Evolutionary conservation across 2,329 filamentous ascomycete genomes (phyloP).

Genomic region (Pseudocercospora eumusae): DNA sequence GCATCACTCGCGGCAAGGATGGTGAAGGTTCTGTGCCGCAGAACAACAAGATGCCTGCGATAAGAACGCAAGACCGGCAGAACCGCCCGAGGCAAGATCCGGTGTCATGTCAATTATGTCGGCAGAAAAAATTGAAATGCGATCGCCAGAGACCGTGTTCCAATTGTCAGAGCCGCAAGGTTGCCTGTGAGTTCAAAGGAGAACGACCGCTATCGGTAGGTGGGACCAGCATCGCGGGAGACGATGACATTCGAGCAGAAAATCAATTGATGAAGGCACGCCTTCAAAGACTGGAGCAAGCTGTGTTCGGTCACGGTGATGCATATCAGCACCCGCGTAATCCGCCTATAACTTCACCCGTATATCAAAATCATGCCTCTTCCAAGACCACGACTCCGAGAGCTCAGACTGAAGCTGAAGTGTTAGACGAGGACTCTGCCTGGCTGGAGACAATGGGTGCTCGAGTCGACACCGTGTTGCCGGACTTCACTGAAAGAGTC

Average conservation of each 20-base stretch:
- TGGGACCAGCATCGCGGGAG: not conserved
- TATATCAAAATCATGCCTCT: not conserved
- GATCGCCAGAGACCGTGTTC: conserved; percentile 30
- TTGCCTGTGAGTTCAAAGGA: conserved; percentile 26
- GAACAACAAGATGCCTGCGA: conserved; percentile 12
- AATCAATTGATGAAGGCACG: conserved; percentile 25
- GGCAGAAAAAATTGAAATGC: conserved; percentile 27
- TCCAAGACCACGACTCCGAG: not conserved
- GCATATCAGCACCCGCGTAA: not conserved
- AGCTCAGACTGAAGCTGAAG: conserved; percentile 13
- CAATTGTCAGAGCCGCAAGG: conserved; percentile 30
- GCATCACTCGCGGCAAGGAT: not conserved
- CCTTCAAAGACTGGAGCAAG: conserved; percentile 27
- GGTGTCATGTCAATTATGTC: conserved; percentile 31
- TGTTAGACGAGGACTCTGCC: conserved; percentile 22
- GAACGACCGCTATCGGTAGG: conserved; percentile 4
- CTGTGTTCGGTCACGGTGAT: conserved; percentile 18
- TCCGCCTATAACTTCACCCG: not conserved
- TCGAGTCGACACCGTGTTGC: conserved; percentile 12
- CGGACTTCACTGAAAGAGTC: conserved; percentile 17
- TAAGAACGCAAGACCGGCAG: conserved; percentile 9
- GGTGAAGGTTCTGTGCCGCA: not conserved
- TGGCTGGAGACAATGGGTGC: conserved; percentile 23
- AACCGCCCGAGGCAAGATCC: conserved; percentile 31
- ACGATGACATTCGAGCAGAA: conserved; percentile 23